phyloP scores from a whole-genome alignment of 2,329 filamentous ascomycete species.

The Neopestalotiopsis sp. region DNA sequence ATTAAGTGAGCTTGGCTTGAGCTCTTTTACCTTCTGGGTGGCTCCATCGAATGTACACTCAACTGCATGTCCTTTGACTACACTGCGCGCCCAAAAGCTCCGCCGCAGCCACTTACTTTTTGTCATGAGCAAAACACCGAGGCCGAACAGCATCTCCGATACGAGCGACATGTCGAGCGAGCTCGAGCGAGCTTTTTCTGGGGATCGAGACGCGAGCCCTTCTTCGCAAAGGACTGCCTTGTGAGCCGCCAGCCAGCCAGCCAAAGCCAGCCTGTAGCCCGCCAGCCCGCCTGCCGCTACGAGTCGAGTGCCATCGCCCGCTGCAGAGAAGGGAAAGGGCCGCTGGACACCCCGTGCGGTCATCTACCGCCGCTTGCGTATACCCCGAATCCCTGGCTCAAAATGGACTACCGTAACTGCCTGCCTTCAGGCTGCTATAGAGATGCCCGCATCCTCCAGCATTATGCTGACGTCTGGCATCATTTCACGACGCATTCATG shows the following conservation, averaged over 20 bases:
- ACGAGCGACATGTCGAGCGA: neutral
- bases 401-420: neutral
- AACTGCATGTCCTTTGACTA: neutral
- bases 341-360: neutral
- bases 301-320: neutral
- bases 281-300: too few relatives aligned
- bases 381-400: neutral
- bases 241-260: neutral
- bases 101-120: neutral
- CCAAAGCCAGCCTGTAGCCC: too few relatives aligned
- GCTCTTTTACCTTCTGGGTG: neutral
- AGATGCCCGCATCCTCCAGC: neutral
- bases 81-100: neutral
- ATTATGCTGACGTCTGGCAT: neutral
- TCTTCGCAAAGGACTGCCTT: neutral
- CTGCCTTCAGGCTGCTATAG: neutral
- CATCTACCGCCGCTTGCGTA: neutral
- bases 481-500: neutral
- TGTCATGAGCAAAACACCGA: conserved; percentile 3
- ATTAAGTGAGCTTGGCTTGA: neutral
- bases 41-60: neutral
- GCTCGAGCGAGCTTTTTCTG: neutral
- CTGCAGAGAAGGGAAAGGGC: neutral
- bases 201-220: neutral
- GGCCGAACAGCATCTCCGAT: conserved; percentile 1